Conservation (phyloP, 129 eudicot genomes). For the Flaveria trinervia region DNA sequence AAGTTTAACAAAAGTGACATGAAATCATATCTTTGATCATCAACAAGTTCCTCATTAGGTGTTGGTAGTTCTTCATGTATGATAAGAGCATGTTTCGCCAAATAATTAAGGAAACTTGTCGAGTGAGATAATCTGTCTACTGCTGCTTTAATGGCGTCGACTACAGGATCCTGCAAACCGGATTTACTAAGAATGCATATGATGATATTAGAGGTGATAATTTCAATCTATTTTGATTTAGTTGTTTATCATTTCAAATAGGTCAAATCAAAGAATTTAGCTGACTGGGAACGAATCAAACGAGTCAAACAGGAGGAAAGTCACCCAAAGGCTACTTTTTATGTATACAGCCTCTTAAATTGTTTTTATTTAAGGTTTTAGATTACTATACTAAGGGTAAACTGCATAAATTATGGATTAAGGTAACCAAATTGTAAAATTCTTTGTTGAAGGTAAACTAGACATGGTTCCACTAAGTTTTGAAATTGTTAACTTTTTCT, state of each 20-base stretch:
- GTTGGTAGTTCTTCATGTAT: constrained; percentile 76
- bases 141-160: constrained; percentile 68
- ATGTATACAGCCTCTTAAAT: background rate
- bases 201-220: background rate
- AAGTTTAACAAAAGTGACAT: constrained; percentile 83
- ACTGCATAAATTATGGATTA: background rate
- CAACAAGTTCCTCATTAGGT: constrained; percentile 53
- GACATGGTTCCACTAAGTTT: background rate
- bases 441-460: no score
- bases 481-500: background rate
- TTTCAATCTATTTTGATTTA: background rate
- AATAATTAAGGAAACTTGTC: constrained; percentile 67
- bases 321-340: background rate
- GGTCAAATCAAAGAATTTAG: background rate
- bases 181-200: constrained; percentile 24
- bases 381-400: no score
- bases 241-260: background rate
- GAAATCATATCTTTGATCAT: constrained; percentile 72
- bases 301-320: background rate
- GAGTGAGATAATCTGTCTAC: constrained; percentile 67
- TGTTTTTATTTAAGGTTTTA: background rate
- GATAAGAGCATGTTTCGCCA: constrained; percentile 90
- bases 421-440: background rate
- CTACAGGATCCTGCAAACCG: constrained; percentile 75
- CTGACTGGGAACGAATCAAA: background rate